Conservation (phyloP, 305 asterid species). For the Striga hermonthica region DNA sequence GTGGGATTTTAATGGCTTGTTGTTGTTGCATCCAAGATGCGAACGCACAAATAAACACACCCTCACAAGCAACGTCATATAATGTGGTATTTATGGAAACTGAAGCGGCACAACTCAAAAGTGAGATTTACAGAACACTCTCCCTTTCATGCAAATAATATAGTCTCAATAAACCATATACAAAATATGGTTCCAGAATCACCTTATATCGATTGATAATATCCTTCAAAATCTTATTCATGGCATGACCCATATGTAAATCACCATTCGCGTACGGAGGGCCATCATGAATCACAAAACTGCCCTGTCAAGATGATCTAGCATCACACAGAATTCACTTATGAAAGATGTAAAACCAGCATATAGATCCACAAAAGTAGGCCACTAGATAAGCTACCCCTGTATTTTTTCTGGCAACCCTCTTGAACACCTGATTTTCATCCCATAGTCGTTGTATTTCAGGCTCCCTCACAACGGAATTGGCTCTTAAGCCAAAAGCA, state of each 20-base stretch:
- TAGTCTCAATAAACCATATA: constrained; percentile 21
- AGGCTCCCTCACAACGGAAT: constrained; percentile 88
- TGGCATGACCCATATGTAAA: constrained; percentile 97
- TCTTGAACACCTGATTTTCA: constrained; percentile 77
- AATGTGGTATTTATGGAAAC: constrained; percentile 13
- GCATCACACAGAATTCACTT: constrained; percentile 35
- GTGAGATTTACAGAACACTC: constrained; percentile 19
- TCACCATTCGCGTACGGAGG: constrained; percentile 99
- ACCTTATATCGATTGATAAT: constrained; percentile 97
- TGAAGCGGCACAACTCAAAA: constrained; percentile 18
- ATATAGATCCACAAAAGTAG: constrained; percentile 19
- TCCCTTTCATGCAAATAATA: constrained; percentile 13
- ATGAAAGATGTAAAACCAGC: constrained; percentile 11
- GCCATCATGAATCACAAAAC: constrained; percentile 93
- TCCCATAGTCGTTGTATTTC: constrained; percentile 95
- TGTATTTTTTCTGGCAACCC: constrained; percentile 59
- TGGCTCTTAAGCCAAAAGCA: constrained; percentile 85
- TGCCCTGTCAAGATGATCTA: constrained; percentile 57
- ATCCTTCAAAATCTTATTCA: constrained; percentile 95
- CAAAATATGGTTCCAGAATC: constrained; percentile 18
- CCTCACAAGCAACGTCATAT: constrained; percentile 18
- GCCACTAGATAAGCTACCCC: constrained; percentile 57
- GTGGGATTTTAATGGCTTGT: no score
- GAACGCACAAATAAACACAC: constrained; percentile 8
- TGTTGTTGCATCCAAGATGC: not conserved